Evolutionary conservation across 2,329 filamentous ascomycete species (phyloP).

Genomic region (Torrubiellomyces zombiae): DNA sequence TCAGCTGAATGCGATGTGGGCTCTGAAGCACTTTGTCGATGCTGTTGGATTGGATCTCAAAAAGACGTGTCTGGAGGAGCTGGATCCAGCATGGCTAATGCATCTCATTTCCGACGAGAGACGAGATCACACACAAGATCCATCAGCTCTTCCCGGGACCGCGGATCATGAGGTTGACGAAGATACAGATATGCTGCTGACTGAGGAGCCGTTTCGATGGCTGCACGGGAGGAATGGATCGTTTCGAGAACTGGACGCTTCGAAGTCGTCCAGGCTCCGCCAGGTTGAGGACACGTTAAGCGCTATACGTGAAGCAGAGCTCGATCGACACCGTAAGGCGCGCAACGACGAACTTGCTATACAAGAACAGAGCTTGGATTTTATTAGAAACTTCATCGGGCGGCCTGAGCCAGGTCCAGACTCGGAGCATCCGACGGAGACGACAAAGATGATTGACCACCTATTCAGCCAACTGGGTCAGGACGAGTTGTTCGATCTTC

Average conservation of each 20-base stretch:
- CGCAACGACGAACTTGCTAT: constrained; percentile 67
- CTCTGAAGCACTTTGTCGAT: constrained; percentile 76
- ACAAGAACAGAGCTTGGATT: constrained; percentile 79
- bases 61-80: constrained; percentile 57
- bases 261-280: constrained; percentile 26
- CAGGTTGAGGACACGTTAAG: constrained; percentile 32
- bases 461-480: constrained; percentile 62
- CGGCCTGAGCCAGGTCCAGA: constrained; percentile 31
- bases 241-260: constrained; percentile 16
- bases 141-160: constrained; percentile 24
- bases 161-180: constrained; percentile 31
- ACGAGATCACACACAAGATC: constrained; percentile 40
- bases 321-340: constrained; percentile 49
- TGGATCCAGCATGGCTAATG: constrained; percentile 67
- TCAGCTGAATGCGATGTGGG: constrained; percentile 78
- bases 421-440: constrained; percentile 32
- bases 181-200: constrained; percentile 39
- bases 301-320: constrained; percentile 45
- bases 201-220: constrained; percentile 26
- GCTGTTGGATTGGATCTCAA: constrained; percentile 56
- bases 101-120: constrained; percentile 54
- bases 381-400: constrained; percentile 78
- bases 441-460: constrained; percentile 66
- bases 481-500: constrained; percentile 62
- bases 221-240: constrained; percentile 15